Base-by-base conservation (phyloP, 1,139 yeast genomes). In the Tardiomyces depauwii region DNA sequence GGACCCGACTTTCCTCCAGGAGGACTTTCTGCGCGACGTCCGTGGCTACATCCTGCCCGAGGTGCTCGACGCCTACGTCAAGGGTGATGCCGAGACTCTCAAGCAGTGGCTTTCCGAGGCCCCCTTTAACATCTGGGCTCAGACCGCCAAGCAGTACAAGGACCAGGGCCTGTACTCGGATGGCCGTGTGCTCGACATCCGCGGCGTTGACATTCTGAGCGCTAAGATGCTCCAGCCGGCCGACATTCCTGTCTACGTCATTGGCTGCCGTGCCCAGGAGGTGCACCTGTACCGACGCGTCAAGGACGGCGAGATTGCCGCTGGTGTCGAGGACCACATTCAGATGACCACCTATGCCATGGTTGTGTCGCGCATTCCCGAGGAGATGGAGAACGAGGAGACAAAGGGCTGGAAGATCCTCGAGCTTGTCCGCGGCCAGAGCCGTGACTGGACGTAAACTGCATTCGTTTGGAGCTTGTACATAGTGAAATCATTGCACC, bases 381-480 rank as follows among this genome's bases (percentile, higher is more conserved):
- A 89, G 64, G 89, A 89, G 53, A 79, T 93, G 62, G 95, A 82
- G 51, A 86, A 93, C 63, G 75, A 77, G 48, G 88, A 82, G 57
- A 93, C 99, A 25, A 95, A 87, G 61, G 99, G 99, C 40, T 93
- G 98, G 98, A 87, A 86, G 71, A 80, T 93, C 48, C 69, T 91
- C 61, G 98, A 93, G 67, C 85, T 93, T 63, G 96, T 88, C 45
- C 82, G 96, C 63, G 96, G 96, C 55, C 93, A 88, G 44, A 82
- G 95, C 44, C 80, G 95, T 70, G 85, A 83, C 49, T 87, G 84
- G 78, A 88, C 89, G 56, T 87, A 63, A 64, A 25, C n/a, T 19
- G 4, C 25, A 5, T 5, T 5, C 36, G 36, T 30, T 30, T 30
- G 5, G 5, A 5, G 4, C 5, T 10, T 30, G 36, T 30, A 30